Evolutionary conservation across 805 yeast species (phyloP).

Genomic region (Metschnikowia aberdeeniae): DNA sequence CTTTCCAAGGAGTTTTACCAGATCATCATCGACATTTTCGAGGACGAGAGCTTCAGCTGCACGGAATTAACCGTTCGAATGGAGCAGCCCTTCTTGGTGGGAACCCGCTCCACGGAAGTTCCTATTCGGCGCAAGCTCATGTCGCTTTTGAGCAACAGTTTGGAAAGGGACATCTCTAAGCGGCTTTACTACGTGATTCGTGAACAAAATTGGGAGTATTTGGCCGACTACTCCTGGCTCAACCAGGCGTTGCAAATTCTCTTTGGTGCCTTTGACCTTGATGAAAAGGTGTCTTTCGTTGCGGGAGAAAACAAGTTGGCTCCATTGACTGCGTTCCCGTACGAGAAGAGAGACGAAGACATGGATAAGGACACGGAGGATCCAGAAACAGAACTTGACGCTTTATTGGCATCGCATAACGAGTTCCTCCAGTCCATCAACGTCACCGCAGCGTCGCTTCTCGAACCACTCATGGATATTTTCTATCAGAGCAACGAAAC

Average conservation of each 20-base stretch:
- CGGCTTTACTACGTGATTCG: slow-evolving; percentile 82
- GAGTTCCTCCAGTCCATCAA: slow-evolving; percentile 28
- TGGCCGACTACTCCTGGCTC: slow-evolving; percentile 92
- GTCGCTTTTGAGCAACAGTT: slow-evolving; percentile 70
- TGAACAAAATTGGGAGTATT: slow-evolving; percentile 95
- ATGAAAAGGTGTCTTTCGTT: slow-evolving; percentile 43
- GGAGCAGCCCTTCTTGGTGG: slow-evolving; percentile 95
- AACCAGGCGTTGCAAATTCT: slow-evolving; percentile 87
- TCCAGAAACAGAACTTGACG: slow-evolving; percentile 15
- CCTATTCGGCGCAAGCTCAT: slow-evolving; percentile 71
- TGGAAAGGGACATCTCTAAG: slow-evolving; percentile 74
- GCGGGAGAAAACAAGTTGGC: slow-evolving; percentile 51
- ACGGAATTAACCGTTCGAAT: slow-evolving; percentile 89
- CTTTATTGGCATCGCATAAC: slow-evolving; percentile 25
- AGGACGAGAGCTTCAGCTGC: slow-evolving; percentile 68
- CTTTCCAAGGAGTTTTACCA: slow-evolving; percentile 75
- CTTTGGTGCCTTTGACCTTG: slow-evolving; percentile 68
- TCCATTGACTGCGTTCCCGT: slow-evolving; percentile 43
- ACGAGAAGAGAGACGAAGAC: slow-evolving; percentile 13
- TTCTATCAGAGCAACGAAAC: slow-evolving; percentile 79
- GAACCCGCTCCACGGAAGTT: slow-evolving; percentile 79
- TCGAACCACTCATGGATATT: slow-evolving; percentile 71
- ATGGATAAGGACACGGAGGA: slow-evolving; percentile 19
- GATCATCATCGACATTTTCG: slow-evolving; percentile 83
- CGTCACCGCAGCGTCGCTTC: slow-evolving; percentile 53